phyloP scores from a whole-genome alignment of 2,329 filamentous ascomycete species.

The Epichloe amarillans region DNA sequence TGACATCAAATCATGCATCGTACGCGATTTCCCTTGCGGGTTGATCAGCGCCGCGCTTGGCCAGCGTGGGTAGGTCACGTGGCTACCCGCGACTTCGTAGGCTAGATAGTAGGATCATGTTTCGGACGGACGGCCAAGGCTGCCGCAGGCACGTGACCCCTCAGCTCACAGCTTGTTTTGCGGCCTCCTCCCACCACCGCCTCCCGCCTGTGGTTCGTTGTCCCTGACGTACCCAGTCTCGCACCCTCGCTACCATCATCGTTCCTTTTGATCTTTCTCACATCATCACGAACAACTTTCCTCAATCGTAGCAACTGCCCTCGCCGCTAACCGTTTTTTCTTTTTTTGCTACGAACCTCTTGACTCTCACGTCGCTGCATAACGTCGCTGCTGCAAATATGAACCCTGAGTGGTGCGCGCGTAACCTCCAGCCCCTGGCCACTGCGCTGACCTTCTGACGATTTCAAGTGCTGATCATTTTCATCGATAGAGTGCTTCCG shows the following conservation, averaged over 20 bases:
- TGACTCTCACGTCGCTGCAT: conserved; percentile 2
- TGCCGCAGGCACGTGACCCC: conserved; percentile 14
- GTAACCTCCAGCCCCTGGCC: conserved; percentile 13
- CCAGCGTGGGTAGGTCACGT: too few relatives aligned
- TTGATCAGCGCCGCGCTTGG: too few relatives aligned
- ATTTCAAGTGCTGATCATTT: conserved; percentile 4
- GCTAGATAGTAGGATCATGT: too few relatives aligned
- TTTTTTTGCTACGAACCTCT: not conserved
- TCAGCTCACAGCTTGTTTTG: conserved; percentile 16
- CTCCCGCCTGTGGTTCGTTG: conserved; percentile 9
- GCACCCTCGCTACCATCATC: conserved; percentile 7
- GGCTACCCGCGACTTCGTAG: too few relatives aligned
- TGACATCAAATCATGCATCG: too few relatives aligned
- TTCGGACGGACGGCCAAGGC: not conserved
- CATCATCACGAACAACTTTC: conserved; percentile 14
- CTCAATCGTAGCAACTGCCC: conserved; percentile 9
- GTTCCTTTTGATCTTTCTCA: conserved; percentile 14
- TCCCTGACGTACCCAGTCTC: conserved; percentile 23
- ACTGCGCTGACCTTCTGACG: conserved; percentile 19
- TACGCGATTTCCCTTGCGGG: too few relatives aligned
- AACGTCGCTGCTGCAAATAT: conserved; percentile 40
- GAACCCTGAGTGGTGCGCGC: conserved; percentile 84
- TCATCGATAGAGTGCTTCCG: conserved; percentile 1
- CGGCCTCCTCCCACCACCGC: conserved; percentile 8
- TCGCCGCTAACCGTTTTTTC: not conserved